phyloP scores from a whole-genome alignment of 2,329 filamentous ascomycete genomes.

The Albophoma yamanashiensis region DNA sequence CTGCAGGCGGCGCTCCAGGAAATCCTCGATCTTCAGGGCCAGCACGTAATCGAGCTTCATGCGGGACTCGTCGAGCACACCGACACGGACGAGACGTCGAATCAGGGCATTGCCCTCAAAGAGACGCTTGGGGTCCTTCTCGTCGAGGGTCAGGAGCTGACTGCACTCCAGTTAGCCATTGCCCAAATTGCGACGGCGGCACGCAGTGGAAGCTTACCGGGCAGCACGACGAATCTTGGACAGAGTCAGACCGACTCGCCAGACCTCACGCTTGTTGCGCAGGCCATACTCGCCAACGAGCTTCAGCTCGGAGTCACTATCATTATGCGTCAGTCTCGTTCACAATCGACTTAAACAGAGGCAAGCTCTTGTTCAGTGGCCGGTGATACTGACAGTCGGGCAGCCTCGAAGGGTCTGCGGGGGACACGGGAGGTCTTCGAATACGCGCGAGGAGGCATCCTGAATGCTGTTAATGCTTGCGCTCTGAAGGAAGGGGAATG shows the following conservation, averaged over 20 bases:
- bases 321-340: conserved; percentile 54
- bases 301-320: conserved; percentile 98
- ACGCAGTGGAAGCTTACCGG: conserved; percentile 50
- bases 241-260: conserved; percentile 98
- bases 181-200: not conserved
- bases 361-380: conserved; percentile 98
- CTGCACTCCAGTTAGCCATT: conserved; percentile 35
- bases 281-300: conserved; percentile 99
- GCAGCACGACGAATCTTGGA: conserved; percentile 99
- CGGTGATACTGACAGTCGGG: conserved; percentile 97
- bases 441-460: conserved; percentile 53
- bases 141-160: conserved; percentile 99
- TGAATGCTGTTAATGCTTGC: conserved; percentile 18
- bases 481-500: conserved; percentile 4
- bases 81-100: conserved; percentile 98
- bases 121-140: conserved; percentile 99
- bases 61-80: conserved; percentile 99
- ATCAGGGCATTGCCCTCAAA: conserved; percentile 99
- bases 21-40: conserved; percentile 98
- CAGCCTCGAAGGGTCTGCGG: conserved; percentile 96
- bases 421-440: conserved; percentile 99
- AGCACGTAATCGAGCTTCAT: conserved; percentile 99
- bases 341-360: conserved; percentile 92
- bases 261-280: conserved; percentile 99
- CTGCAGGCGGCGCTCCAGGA: conserved; percentile 99